Evolutionary conservation across 2,329 filamentous ascomycete species (phyloP), one percentile per base, ranked within the genome.

Genomic region (Cladosporium sp.): DNA sequence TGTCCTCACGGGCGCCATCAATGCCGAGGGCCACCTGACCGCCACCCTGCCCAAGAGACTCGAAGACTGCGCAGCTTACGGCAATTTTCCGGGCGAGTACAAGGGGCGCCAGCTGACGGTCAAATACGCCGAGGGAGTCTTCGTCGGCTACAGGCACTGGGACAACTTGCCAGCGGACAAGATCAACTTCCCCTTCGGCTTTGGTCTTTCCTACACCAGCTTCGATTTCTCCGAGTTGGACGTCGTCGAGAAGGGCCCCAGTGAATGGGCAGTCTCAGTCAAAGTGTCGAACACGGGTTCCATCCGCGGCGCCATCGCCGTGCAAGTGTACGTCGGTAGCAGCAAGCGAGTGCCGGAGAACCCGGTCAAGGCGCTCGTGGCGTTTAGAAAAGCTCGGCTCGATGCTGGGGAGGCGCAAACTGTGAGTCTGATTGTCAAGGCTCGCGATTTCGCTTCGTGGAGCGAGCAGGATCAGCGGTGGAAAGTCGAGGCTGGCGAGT

Each of bases 81-180:
- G 84, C 65, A 88, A 85, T 66, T 89, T 84, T 80, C 84, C 83
- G 0, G 83, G 84, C 43, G 84, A 88, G 68, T 45, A 45, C 20
- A 84, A 86, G 62, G 68, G 79, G 39, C 77, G 81, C 57, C 73
- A 62, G 22, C 79, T 82, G 7, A 85, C 86, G 2, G 82, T 85
- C 0, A 66, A 84, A 1, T 89, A 89, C 61, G 84, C 83, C 43
- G 86, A 90, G 65, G 85, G 84, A 8, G 69, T 89, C 9, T 87
- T 83, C 67, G 79, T 89, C 48, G 86, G 86, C 2, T 89, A 90
- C 68, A 72, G 81, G n/a, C 83, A 87, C 68, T 89, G 87, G 66
- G 85, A 89, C 60, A 78, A 78, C 15, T 70, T 74, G 13, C 73
- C 73, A 17, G 76, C 84, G 41, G 69, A 75, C 6, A 82, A 83